A percentile compares a stretch with the other conserved stretches of the same genome.
phyloP scores from a whole-genome alignment of 257 asterid genomes.

The Capsicum baccatum region DNA sequence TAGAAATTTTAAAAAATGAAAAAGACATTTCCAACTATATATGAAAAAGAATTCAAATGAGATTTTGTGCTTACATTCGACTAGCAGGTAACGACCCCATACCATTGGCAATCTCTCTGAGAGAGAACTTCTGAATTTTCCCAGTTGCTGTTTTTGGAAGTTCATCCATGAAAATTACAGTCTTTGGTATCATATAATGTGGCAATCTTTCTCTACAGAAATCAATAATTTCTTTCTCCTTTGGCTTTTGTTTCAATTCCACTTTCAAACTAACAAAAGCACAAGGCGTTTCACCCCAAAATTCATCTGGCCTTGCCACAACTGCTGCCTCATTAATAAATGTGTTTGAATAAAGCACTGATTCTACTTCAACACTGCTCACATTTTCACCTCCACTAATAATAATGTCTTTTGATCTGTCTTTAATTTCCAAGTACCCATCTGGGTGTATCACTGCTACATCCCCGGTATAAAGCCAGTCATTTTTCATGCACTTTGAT shows the following conservation, averaged over 20 bases:
- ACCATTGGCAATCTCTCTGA: constrained; percentile 54
- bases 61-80: constrained; percentile 39
- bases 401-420: constrained; percentile 70
- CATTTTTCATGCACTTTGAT: constrained; percentile 50
- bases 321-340: constrained; percentile 80
- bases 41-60: neutral
- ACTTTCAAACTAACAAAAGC: constrained; percentile 67
- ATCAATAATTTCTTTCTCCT: constrained; percentile 54
- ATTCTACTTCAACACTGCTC: constrained; percentile 84
- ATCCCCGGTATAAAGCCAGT: constrained; percentile 84
- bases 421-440: constrained; percentile 76
- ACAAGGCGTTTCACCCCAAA: constrained; percentile 90
- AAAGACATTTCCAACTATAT: neutral
- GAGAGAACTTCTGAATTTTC: constrained; percentile 61
- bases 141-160: constrained; percentile 78
- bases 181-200: constrained; percentile 75
- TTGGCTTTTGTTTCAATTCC: constrained; percentile 36
- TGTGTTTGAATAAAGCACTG: constrained; percentile 65
- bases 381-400: constrained; percentile 80
- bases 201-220: constrained; percentile 66
- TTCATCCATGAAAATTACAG: constrained; percentile 68
- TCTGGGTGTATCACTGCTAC: constrained; percentile 77
- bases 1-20: neutral
- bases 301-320: constrained; percentile 78
- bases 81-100: constrained; percentile 47